Conservation (phyloP, 345 rosid genomes). For the Aethionema arabicum region DNA sequence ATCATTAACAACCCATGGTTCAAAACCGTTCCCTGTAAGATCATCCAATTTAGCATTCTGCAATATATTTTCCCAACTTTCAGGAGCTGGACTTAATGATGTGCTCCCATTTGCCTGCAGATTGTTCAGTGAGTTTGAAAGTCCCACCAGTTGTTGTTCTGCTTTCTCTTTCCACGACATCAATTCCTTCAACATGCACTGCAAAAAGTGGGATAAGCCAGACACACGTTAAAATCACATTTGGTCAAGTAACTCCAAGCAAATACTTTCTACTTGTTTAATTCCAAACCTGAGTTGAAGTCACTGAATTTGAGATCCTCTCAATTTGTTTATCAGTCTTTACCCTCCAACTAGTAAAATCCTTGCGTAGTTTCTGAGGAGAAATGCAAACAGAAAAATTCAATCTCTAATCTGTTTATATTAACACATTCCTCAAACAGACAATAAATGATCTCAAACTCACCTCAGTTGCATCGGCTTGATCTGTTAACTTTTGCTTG, state of each 20-base stretch:
- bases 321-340: slow-evolving; percentile 55
- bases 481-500: slow-evolving; percentile 52
- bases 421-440: slow-evolving; percentile 11
- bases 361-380: slow-evolving; percentile 55
- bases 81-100: slow-evolving; percentile 55
- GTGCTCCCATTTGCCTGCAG: slow-evolving; percentile 56
- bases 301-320: slow-evolving; percentile 68
- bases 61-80: slow-evolving; percentile 83
- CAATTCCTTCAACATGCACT: slow-evolving; percentile 63
- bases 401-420: slow-evolving; percentile 13
- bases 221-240: slow-evolving; percentile 16
- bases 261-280: slow-evolving; percentile 2
- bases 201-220: slow-evolving; percentile 21
- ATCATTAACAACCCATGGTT: slow-evolving; percentile 51
- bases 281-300: slow-evolving; percentile 59
- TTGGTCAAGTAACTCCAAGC: slow-evolving; percentile 8
- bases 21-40: slow-evolving; percentile 56
- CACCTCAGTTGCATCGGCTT: slow-evolving; percentile 56
- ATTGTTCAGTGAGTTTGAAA: slow-evolving; percentile 51
- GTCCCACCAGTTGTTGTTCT: slow-evolving; percentile 66
- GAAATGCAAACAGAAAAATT: slow-evolving; percentile 12
- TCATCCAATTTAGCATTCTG: slow-evolving; percentile 61
- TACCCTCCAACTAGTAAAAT: slow-evolving; percentile 56
- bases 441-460: slow-evolving; percentile 20
- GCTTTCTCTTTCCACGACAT: slow-evolving; percentile 60